These are phyloP conservation scores for Tetrapyrgos nigripes DNA, from an alignment of 1,284 basidiomycete genomes.

Conservation along the genomic window DNA sequence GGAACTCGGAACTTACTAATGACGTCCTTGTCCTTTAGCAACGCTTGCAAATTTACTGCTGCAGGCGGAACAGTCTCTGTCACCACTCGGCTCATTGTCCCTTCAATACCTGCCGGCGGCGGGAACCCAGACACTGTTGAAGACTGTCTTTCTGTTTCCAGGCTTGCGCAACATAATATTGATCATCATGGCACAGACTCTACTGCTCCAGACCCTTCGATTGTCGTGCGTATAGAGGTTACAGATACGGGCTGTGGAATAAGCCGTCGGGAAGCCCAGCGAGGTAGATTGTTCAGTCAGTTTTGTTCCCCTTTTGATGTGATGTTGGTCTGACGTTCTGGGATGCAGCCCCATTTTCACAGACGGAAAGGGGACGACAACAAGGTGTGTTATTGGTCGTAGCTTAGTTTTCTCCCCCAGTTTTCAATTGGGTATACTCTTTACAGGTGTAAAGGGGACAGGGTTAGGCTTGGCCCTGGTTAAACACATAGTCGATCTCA, in stretches of 20 bases:
- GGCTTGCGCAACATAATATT: slow-evolving; percentile 43
- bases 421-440: not conserved
- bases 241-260: slow-evolving; percentile 43
- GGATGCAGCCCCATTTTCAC: slow-evolving; percentile 68
- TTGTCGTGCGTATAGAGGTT: slow-evolving; percentile 75
- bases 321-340: too few species aligned
- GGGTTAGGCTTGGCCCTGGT: slow-evolving; percentile 88
- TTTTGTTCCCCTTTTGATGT: too few species aligned
- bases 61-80: slow-evolving; percentile 61
- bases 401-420: not conserved
- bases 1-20: too few species aligned
- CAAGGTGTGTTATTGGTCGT: slow-evolving; percentile 55
- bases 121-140: not conserved
- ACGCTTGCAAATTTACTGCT: slow-evolving; percentile 72
- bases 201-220: slow-evolving; percentile 43
- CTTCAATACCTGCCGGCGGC: slow-evolving; percentile 11
- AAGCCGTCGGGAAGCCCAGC: too few species aligned
- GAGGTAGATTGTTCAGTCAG: too few species aligned
- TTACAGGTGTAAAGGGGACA: slow-evolving; percentile 74
- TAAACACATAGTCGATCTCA: slow-evolving; percentile 88
- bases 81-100: slow-evolving; percentile 53
- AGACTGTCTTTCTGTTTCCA: slow-evolving; percentile 33
- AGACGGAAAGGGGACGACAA: slow-evolving; percentile 80
- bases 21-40: slow-evolving; percentile 35
- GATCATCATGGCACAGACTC: slow-evolving; percentile 24